Percentiles rank a stretch among this genome's conserved stretches.
These are phyloP conservation scores for Gilbertella persicaria DNA, from an alignment of 371 early-diverging fungal species.

Conservation along the genomic window DNA sequence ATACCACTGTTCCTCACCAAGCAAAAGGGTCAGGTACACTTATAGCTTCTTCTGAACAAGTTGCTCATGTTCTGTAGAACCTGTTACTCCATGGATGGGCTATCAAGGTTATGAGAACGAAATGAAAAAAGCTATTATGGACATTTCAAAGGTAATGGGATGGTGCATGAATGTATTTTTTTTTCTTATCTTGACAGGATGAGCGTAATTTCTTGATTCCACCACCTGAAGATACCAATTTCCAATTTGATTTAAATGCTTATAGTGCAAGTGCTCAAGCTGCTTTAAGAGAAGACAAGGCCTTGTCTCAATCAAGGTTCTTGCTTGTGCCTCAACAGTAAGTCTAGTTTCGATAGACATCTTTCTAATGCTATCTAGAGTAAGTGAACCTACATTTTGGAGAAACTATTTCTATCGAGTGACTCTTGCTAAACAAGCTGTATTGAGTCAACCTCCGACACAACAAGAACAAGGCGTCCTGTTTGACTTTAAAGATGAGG, in stretches of 20 bases:
- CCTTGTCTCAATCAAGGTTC: conserved; percentile 64
- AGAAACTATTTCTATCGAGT: conserved; percentile 80
- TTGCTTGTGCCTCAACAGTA: conserved; percentile 68
- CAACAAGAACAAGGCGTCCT: conserved; percentile 19
- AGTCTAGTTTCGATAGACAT: conserved; percentile 16
- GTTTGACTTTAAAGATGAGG: conserved; percentile 36
- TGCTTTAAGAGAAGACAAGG: conserved; percentile 58
- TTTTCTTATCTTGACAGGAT: conserved; percentile 43
- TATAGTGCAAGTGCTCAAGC: conserved; percentile 64
- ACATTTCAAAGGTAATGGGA: conserved; percentile 61
- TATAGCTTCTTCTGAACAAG: background rate
- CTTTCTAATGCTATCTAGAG: conserved; percentile 30
- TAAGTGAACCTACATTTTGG: conserved; percentile 70
- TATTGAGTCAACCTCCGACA: conserved; percentile 21
- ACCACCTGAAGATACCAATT: conserved; percentile 67
- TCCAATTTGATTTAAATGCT: conserved; percentile 65
- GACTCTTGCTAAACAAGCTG: conserved; percentile 58
- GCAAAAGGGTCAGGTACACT: conserved; percentile 17
- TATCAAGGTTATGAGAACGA: conserved; percentile 55
- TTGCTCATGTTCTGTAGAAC: conserved; percentile 30
- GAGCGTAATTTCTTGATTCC: conserved; percentile 65
- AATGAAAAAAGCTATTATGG: conserved; percentile 57
- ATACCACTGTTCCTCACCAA: conserved; percentile 10
- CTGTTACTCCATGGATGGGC: conserved; percentile 62
- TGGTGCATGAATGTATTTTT: background rate